Evolutionary conservation across 805 yeast species (phyloP).

Genomic region (Suhomyces emberorum): DNA sequence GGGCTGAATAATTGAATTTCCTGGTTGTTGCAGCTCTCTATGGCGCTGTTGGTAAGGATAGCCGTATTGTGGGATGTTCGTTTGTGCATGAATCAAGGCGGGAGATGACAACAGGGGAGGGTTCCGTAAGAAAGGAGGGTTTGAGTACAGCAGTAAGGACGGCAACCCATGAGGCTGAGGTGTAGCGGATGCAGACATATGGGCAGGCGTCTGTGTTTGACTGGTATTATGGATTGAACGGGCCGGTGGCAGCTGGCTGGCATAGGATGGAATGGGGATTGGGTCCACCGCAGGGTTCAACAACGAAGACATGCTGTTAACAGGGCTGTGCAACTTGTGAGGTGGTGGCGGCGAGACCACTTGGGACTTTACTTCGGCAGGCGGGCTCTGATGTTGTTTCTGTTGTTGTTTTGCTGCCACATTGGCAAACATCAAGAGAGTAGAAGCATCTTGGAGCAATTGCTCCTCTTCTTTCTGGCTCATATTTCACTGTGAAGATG

Average conservation of each 20-base stretch:
- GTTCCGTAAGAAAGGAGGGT: background rate
- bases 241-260: background rate
- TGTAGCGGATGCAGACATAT: background rate
- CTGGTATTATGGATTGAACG: no score
- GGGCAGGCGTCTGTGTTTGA: background rate
- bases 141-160: background rate
- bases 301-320: background rate
- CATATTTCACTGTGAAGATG: no score
- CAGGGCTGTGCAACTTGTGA: background rate
- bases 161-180: background rate
- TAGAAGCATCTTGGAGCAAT: conserved; percentile 58
- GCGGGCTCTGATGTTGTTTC: conserved; percentile 10
- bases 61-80: background rate
- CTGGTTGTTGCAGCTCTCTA: background rate
- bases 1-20: no score
- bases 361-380: conserved; percentile 1
- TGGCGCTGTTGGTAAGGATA: background rate
- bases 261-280: background rate
- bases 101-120: conserved; percentile 2
- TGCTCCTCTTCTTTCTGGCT: conserved; percentile 30
- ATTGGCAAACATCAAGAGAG: conserved; percentile 58
- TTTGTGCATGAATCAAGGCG: conserved; percentile 2
- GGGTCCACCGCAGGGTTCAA: background rate
- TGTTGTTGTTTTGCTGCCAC: conserved; percentile 46
- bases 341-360: conserved; percentile 1